phyloP scores from a whole-genome alignment of 2,329 filamentous ascomycete genomes.

The Fusarium nodosum region DNA sequence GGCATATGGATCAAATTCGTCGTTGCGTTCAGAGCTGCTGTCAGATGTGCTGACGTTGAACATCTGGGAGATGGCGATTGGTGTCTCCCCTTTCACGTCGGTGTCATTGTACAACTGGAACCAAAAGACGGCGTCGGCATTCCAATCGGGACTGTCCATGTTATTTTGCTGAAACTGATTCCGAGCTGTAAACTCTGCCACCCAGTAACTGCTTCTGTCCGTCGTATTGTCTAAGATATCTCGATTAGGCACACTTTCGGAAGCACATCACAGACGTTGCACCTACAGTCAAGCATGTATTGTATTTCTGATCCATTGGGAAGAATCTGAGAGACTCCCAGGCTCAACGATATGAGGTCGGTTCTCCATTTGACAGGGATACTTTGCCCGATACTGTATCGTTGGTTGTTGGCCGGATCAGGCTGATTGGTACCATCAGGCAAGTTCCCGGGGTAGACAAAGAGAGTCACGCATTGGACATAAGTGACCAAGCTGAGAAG shows the following conservation, averaged over 20 bases:
- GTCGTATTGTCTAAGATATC: constrained; percentile 16
- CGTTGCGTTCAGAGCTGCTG: not conserved
- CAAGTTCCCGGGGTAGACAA: constrained; percentile 10
- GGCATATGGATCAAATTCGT: not conserved
- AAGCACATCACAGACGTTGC: not conserved
- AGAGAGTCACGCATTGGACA: constrained; percentile 1
- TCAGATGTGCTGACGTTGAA: constrained; percentile 16
- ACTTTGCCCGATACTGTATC: constrained; percentile 12
- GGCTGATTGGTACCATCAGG: not conserved
- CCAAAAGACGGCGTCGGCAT: constrained; percentile 6
- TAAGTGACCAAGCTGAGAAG: constrained; percentile 13
- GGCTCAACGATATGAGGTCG: constrained; percentile 5
- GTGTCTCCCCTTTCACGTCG: not conserved
- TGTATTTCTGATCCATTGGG: not conserved
- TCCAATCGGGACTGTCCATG: not conserved
- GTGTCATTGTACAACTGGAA: constrained; percentile 5
- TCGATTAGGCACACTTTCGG: not conserved
- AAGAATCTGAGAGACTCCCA: constrained; percentile 4
- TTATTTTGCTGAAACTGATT: constrained; percentile 3
- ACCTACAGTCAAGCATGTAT: constrained; percentile 12
- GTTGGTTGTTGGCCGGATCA: constrained; percentile 9
- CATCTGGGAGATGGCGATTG: constrained; percentile 8
- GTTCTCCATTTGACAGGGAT: constrained; percentile 25
- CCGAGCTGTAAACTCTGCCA: not conserved
- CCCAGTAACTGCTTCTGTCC: constrained; percentile 17